A percentile compares a stretch with the other conserved stretches of the same genome.
Evolutionary conservation across 768 basidiomycete species (phyloP).

Genomic region (Lyophyllum semitale): DNA sequence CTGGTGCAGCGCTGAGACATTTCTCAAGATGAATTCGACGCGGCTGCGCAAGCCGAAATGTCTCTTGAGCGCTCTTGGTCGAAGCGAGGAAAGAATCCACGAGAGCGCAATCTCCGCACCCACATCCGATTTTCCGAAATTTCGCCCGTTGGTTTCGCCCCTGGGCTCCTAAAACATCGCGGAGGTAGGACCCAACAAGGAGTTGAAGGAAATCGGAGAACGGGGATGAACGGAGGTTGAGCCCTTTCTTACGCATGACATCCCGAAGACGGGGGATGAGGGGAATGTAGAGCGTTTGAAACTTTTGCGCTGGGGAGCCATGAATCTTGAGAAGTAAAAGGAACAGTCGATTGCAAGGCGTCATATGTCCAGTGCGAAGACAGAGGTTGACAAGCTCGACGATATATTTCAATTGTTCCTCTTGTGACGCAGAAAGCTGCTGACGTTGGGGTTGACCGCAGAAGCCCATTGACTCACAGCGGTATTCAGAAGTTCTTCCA

Average conservation of each 20-base stretch:
- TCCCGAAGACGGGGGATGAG: constrained; percentile 24
- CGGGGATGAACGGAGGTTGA: constrained; percentile 22
- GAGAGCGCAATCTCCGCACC: constrained; percentile 29
- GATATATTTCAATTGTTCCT: constrained; percentile 21
- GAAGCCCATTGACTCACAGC: constrained; percentile 2
- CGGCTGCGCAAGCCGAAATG: constrained; percentile 18
- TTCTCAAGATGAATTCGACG: constrained; percentile 25
- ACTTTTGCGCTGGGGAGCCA: constrained; percentile 13
- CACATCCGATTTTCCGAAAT: constrained; percentile 33
- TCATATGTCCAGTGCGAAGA: constrained; percentile 17
- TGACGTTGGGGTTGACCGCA: background rate
- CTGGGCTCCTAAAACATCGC: constrained; percentile 26
- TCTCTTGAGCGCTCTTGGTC: constrained; percentile 4
- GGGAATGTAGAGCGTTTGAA: constrained; percentile 25
- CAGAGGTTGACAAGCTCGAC: constrained; percentile 25
- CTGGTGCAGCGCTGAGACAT: constrained; percentile 16
- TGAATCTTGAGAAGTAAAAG: constrained; percentile 18
- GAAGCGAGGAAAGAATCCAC: constrained; percentile 30
- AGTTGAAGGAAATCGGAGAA: constrained; percentile 29
- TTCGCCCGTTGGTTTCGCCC: constrained; percentile 8
- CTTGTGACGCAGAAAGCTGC: background rate
- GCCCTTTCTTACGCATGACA: constrained; percentile 13
- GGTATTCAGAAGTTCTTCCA: background rate
- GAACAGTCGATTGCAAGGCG: constrained; percentile 23
- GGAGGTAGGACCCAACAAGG: constrained; percentile 29